Evolutionary conservation across 2,329 filamentous ascomycete genomes (phyloP), one percentile per base, ranked within the genome.

Genomic region (Trichoderma simmonsii): DNA sequence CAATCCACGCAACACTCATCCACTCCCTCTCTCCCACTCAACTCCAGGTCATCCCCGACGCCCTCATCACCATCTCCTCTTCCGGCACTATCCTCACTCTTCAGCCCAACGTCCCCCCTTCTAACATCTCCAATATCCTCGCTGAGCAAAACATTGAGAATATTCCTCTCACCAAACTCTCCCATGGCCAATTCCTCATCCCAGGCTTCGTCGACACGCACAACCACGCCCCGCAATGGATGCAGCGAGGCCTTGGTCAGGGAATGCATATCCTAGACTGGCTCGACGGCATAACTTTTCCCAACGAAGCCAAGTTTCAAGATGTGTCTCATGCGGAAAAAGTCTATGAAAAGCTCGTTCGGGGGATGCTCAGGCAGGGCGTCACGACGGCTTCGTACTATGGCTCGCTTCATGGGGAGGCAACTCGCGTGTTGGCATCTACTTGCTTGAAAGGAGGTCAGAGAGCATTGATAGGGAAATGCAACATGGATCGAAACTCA

Each of bases 181-280:
- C 75, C 2, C 80, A 77, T 8, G 83, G 83, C 51, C 80, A 87
- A 60, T 89, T 90, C 75, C 79, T 90, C 62, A 85, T 89, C 71
- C 88, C 89, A 0, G 88, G 88, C 57, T 87, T 90, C 75, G 82
- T 92, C 68, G 90, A 92, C 80, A 91, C 89, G 1, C 90, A 92
- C 79, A 91, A 90, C 73, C 90, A 92, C 76, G 90, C 90, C 0
- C 90, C 90, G 51, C 85, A 88, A 75, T 87, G 84, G 83, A 79
- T 83, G 15, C 83, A 84, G 78, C 81, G 84, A 28, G 84, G 86
- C 32, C 80, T 86, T 5, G 84, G 85, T 6, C 84, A 86, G 75
- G 82, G 86, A 57, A 81, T 86, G 78, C 83, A 87, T 73, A 86
- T 88, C 73, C 81, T 90, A 8, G 87, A 91, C 76, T 92, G 90